Evolutionary conservation across 2,329 filamentous ascomycete genomes (phyloP).

Genomic region (Ceratocystis lukuohia): DNA sequence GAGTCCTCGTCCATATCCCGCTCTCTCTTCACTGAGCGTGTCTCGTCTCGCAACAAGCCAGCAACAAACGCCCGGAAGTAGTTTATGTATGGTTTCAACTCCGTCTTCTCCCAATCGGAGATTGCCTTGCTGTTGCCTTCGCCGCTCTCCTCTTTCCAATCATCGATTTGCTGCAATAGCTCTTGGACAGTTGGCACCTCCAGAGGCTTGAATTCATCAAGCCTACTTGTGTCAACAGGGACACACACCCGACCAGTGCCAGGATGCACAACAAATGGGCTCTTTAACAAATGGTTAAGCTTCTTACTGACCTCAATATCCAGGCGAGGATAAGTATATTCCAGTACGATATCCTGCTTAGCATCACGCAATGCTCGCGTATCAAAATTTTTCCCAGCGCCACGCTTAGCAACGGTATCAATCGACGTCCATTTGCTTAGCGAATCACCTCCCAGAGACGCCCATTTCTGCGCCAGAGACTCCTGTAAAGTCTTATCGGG

Average conservation of each 20-base stretch:
- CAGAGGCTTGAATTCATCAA: slow-evolving; percentile 78
- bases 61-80: slow-evolving; percentile 74
- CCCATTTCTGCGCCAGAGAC: slow-evolving; percentile 80
- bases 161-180: slow-evolving; percentile 73
- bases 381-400: slow-evolving; percentile 59
- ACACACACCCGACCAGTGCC: slow-evolving; percentile 91
- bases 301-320: slow-evolving; percentile 98
- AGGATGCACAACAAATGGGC: slow-evolving; percentile 90
- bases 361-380: slow-evolving; percentile 63
- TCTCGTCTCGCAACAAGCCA: slow-evolving; percentile 64
- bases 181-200: slow-evolving; percentile 78
- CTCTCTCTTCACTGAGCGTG: slow-evolving; percentile 41
- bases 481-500: slow-evolving; percentile 68
- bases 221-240: slow-evolving; percentile 62
- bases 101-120: slow-evolving; percentile 94
- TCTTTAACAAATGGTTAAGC: slow-evolving; percentile 94
- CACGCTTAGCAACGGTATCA: slow-evolving; percentile 66
- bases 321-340: slow-evolving; percentile 94
- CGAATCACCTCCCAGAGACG: slow-evolving; percentile 61
- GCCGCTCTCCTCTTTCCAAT: slow-evolving; percentile 44
- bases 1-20: slow-evolving; percentile 34
- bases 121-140: slow-evolving; percentile 29
- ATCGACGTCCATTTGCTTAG: slow-evolving; percentile 89
- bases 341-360: slow-evolving; percentile 89
- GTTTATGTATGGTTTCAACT: slow-evolving; percentile 82